Conservation (phyloP, 345 rosid species). For the Moricandia arvensis region DNA sequence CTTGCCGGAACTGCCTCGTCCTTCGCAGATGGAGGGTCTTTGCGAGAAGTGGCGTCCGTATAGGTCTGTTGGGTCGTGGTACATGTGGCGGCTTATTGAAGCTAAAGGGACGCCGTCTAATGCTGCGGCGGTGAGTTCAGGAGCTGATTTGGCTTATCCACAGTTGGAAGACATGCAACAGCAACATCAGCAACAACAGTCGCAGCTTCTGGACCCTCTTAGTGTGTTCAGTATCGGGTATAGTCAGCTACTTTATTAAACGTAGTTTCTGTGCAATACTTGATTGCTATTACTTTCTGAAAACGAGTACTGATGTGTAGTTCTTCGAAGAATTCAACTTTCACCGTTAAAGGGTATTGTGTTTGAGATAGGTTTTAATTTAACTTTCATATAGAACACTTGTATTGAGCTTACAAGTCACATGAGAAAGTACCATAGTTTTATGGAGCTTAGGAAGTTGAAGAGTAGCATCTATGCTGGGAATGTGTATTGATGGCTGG, state of each 20-base stretch:
- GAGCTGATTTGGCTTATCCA: conserved; percentile 49
- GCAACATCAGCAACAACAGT: conserved; percentile 51
- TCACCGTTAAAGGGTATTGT: background rate
- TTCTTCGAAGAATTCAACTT: background rate
- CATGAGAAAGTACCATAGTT: conserved; percentile 5
- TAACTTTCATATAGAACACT: background rate
- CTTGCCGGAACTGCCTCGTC: conserved; percentile 85
- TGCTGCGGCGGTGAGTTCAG: conserved; percentile 57
- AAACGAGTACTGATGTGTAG: background rate
- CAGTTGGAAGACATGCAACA: conserved; percentile 53
- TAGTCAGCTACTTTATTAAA: conserved; percentile 30
- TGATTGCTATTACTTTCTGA: background rate
- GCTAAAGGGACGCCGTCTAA: conserved; percentile 64
- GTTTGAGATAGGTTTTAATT: background rate
- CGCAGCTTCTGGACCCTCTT: conserved; percentile 78
- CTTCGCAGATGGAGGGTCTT: conserved; percentile 84
- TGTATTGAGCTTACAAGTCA: conserved; percentile 1
- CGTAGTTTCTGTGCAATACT: background rate
- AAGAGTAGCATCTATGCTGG: conserved; percentile 1
- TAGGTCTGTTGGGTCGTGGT: conserved; percentile 91
- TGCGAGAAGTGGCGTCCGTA: conserved; percentile 98
- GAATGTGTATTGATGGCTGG: background rate
- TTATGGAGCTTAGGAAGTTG: background rate
- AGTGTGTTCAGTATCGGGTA: conserved; percentile 90
- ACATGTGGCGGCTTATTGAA: conserved; percentile 84